Percentiles rank a stretch among this genome's conserved stretches.
phyloP scores from a whole-genome alignment of 371 early-diverging fungal species.

The Mucor lusitanicus region DNA sequence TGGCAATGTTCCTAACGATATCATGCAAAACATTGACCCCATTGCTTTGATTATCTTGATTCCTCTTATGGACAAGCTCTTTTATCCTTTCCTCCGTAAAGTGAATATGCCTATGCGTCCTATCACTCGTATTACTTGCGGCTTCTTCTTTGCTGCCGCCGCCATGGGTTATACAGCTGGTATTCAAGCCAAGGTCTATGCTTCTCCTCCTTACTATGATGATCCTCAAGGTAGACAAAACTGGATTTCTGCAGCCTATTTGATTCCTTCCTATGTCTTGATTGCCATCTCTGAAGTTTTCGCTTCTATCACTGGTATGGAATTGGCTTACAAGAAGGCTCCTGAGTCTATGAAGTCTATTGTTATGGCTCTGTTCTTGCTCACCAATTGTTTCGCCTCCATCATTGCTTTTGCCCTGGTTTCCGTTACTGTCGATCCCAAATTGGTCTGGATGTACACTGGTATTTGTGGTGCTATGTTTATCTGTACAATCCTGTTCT shows the following conservation, averaged over 20 bases:
- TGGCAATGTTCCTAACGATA: conserved; percentile 67
- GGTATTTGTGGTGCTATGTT: conserved; percentile 30
- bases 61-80: conserved; percentile 68
- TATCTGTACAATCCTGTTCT: conserved; percentile 20
- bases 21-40: conserved; percentile 67
- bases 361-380: conserved; percentile 68
- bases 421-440: conserved; percentile 64
- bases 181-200: conserved; percentile 70
- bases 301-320: conserved; percentile 74
- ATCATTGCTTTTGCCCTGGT: conserved; percentile 67
- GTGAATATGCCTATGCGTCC: conserved; percentile 68
- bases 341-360: conserved; percentile 72
- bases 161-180: conserved; percentile 74
- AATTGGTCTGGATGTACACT: conserved; percentile 64
- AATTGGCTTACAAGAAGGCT: conserved; percentile 76
- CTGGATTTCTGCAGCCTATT: conserved; percentile 64
- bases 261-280: conserved; percentile 64
- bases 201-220: conserved; percentile 7
- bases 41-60: conserved; percentile 69
- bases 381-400: conserved; percentile 67
- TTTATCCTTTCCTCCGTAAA: conserved; percentile 70
- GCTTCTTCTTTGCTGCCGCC: conserved; percentile 65
- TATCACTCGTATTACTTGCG: conserved; percentile 69
- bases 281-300: conserved; percentile 69
- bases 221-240: conserved; percentile 33